Base-by-base conservation (phyloP, 2,329 filamentous ascomycete species). In the Venturia aucupariae region DNA sequence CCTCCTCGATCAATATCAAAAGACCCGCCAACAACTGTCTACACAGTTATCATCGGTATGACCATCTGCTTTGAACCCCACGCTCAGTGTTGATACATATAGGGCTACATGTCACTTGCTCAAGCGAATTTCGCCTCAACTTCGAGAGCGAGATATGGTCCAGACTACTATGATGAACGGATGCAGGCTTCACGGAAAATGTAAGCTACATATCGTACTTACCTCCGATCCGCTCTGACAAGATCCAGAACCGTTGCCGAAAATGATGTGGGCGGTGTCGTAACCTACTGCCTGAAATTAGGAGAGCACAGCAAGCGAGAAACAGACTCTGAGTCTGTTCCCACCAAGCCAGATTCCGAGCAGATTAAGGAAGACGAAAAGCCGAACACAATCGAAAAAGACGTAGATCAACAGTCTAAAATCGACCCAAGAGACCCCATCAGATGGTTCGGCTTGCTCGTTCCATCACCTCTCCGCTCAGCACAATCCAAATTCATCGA, bases 81-180 rank as follows among this genome's bases (percentile, higher is more conserved):
- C 19, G 1, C 38, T 35, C 41, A 30, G 5, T 6, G 17, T 15
- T 65, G 3, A 51, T 51, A 30, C 2, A 55, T 17, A 10, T 57
- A 79, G 77, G 79, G 77, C 7, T 80, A 75, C 67, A 70, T 82
- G 38, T 75, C 77, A 68, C 79, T 92, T 48, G 87, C 89, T n/a
- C 83, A 89, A 65, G 89, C 90, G 67, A 91, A 92, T 75, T 92
- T 90, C 75, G 78, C 83, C 35, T 84, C 84, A n/a, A 80, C 84
- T 71, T 78, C 83, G 15, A 83, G 86, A 39, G 73, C 84, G 67
- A 80, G 84, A 51, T 92, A 88, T 72, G 89, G 88, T 3, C 81
- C 79, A 67, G 86, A 90, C 69, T 82, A 84, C 71, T 93, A 90
- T 72, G 88, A 92, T 73, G 82, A 85, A 68, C 82, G 89, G 59